Evolutionary conservation across 805 yeast species (phyloP), one percentile per base, ranked within the genome.

Genomic region (Candida boidinii): DNA sequence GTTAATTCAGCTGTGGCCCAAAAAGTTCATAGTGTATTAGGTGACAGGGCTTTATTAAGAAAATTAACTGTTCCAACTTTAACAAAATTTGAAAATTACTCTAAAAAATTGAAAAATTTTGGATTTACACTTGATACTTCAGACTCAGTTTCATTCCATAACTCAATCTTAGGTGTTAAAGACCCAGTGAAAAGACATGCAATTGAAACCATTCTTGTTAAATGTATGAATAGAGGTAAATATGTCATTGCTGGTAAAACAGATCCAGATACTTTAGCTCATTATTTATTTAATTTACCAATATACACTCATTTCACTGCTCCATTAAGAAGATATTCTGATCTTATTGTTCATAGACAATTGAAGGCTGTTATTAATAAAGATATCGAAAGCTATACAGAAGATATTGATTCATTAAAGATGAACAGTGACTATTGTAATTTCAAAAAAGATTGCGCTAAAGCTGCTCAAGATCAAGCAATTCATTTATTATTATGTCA

Each of bases 401-500:
- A 71, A 30, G 85, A 78, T 38, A 51, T 74, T 33, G 90, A 82
- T 24, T 64, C 87, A 0, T 63, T 88, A 46, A 80, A 83, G 48
- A 80, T 84, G 47, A 72, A 84, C 21, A 80, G 95, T 9, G 96
- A 90, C 48, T 88, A 87, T 54, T 90, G 96, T 59, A 87, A 86
- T 47, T 92, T 90, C 68, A 87, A 88, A 58, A 85, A 87, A 53
- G 97, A 90, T 50, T 88, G 96, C 55, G 92, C 97, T 2, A 77
- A 76, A 41, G 74, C 74, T 39, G 96, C 96, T 1, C 97, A 90
- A 58, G 94, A 85, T 45, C 98, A 92, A 58, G 90, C 95, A 11
- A 76, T 88, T 34, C 98, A 92, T 54, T 66, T 92, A 42, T 64
- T 81, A 35, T 64, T 88, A 29, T 82, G 90, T 36, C 94, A 87